Conservation (phyloP, 176 grass and related monocot species). For the Zoysia japonica region DNA sequence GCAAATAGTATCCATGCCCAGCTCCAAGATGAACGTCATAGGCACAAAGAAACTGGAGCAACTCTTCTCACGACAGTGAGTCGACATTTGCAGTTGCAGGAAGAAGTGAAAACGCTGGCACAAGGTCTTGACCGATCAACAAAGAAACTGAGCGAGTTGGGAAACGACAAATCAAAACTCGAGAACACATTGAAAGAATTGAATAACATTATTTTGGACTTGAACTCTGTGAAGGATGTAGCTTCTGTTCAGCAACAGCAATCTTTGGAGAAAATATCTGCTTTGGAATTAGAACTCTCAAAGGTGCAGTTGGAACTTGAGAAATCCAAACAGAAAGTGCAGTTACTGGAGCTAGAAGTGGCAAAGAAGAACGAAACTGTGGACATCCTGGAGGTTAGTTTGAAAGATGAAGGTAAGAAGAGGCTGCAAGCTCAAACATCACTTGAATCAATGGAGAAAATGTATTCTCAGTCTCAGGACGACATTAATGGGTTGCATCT, state of each 20-base stretch:
- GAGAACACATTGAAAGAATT: slow-evolving; percentile 43
- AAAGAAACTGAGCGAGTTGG: slow-evolving; percentile 37
- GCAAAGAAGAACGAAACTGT: slow-evolving; percentile 46
- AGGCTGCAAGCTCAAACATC: slow-evolving; percentile 45
- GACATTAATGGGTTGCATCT: slow-evolving; percentile 43
- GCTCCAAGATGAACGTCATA: slow-evolving; percentile 49
- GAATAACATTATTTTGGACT: slow-evolving; percentile 39
- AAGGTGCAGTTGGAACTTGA: slow-evolving; percentile 47
- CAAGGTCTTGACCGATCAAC: slow-evolving; percentile 40
- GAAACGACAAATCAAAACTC: slow-evolving; percentile 48
- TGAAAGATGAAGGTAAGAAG: slow-evolving; percentile 52
- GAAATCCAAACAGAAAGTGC: slow-evolving; percentile 49
- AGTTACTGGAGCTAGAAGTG: slow-evolving; percentile 53
- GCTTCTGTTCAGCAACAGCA: slow-evolving; percentile 42
- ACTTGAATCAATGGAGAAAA: slow-evolving; percentile 41
- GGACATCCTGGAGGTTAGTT: slow-evolving; percentile 25
- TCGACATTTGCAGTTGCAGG: slow-evolving; percentile 47
- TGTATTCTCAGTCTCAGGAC: slow-evolving; percentile 55
- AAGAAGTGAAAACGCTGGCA: slow-evolving; percentile 40
- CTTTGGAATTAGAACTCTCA: slow-evolving; percentile 49
- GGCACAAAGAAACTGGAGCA: slow-evolving; percentile 48
- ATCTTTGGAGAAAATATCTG: slow-evolving; percentile 43
- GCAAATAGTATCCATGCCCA: slow-evolving; percentile 24
- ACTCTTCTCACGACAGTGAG: slow-evolving; percentile 39
- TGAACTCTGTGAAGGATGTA: slow-evolving; percentile 47